Evolutionary conservation across 805 yeast genomes (phyloP).

Genomic region (Zygotorulaspora chibaensis): DNA sequence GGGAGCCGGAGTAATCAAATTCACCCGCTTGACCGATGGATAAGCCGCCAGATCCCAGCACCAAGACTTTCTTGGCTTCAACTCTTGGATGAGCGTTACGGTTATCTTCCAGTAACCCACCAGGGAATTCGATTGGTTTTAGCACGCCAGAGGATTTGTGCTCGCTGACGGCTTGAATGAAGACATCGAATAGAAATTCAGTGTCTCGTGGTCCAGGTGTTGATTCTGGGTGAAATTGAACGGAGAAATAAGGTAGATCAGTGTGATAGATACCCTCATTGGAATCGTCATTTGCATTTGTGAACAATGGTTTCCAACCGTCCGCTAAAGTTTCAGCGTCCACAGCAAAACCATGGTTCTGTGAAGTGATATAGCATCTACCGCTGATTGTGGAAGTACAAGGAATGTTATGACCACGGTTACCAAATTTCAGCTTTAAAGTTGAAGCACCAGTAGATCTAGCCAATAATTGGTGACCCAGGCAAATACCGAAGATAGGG

Average conservation of each 20-base stretch:
- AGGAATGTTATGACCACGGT: conserved; percentile 98
- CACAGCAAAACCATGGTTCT: conserved; percentile 98
- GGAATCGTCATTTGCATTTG: conserved; percentile 93
- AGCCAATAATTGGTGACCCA: conserved; percentile 96
- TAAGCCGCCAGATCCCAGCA: conserved; percentile 96
- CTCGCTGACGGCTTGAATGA: conserved; percentile 74
- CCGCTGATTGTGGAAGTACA: conserved; percentile 87
- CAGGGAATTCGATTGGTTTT: conserved; percentile 85
- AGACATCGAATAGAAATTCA: conserved; percentile 92
- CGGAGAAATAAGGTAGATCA: conserved; percentile 87
- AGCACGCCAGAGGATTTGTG: conserved; percentile 49
- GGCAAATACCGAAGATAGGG: conserved; percentile 96
- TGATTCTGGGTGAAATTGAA: conserved; percentile 98
- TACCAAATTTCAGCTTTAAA: conserved; percentile 89
- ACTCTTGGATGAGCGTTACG: conserved; percentile 70
- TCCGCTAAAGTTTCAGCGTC: conserved; percentile 66
- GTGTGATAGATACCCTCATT: conserved; percentile 97
- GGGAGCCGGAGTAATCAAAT: conserved; percentile 97
- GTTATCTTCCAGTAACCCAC: conserved; percentile 75
- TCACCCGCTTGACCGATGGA: conserved; percentile 99
- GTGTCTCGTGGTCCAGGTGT: conserved; percentile 99
- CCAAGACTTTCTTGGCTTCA: conserved; percentile 84
- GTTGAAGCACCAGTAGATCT: conserved; percentile 95
- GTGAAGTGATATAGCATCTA: conserved; percentile 96
- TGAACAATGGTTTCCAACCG: conserved; percentile 93